A percentile compares a stretch with the other conserved stretches of the same genome.
Evolutionary conservation across 768 basidiomycete species (phyloP).

Genomic region (Leucogyrophana mollusca): DNA sequence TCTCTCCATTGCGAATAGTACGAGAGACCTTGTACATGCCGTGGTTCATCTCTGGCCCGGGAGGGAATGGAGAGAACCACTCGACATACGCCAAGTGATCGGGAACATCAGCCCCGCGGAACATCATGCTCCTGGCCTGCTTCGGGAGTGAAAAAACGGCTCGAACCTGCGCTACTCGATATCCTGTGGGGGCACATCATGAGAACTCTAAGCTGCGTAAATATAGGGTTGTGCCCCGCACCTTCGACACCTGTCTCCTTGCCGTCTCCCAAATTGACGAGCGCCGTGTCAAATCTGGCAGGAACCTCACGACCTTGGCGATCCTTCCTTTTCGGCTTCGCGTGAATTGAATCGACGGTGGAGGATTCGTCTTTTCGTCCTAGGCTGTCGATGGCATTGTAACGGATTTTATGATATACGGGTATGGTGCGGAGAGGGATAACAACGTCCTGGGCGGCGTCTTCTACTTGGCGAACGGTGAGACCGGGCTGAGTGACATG

Average conservation of each 20-base stretch:
- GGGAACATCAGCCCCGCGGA: constrained; percentile 13
- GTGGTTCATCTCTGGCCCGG: constrained; percentile 16
- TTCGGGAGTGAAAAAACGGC: constrained; percentile 6
- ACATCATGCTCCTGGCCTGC: constrained; percentile 13
- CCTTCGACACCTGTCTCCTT: constrained; percentile 12
- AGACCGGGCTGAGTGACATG: constrained; percentile 14
- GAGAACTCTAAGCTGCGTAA: no score
- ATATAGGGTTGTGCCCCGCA: not conserved
- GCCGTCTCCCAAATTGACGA: constrained; percentile 16
- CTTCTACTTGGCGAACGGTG: constrained; percentile 15
- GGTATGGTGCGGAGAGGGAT: constrained; percentile 7
- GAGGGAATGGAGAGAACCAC: constrained; percentile 21
- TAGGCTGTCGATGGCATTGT: constrained; percentile 17
- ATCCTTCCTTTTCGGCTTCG: constrained; percentile 13
- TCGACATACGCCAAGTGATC: constrained; percentile 10
- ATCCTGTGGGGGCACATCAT: not conserved
- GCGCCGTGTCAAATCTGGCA: constrained; percentile 33
- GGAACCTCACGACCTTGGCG: no score
- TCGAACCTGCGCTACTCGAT: constrained; percentile 9
- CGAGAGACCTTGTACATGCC: constrained; percentile 25
- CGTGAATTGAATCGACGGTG: constrained; percentile 31
- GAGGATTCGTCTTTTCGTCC: not conserved
- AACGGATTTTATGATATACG: constrained; percentile 34
- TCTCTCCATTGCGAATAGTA: not conserved
- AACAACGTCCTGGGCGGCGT: constrained; percentile 2